Percentiles rank a stretch among this genome's conserved stretches.
phyloP scores from a whole-genome alignment of 345 rosid species.

The Salix purpurea region DNA sequence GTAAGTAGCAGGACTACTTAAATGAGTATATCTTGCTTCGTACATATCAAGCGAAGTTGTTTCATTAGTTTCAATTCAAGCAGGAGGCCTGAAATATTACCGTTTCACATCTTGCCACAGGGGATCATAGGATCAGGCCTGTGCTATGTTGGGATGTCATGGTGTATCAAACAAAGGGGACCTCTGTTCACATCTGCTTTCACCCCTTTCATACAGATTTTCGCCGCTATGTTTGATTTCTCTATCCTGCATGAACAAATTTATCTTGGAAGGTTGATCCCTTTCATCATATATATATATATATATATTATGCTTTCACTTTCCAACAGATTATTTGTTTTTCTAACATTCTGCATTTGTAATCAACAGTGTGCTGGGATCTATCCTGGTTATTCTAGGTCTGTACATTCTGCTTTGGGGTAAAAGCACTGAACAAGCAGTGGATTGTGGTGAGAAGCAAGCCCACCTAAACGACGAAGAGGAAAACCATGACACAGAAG shows the following conservation, averaged over 20 bases:
- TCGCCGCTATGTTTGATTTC: slow-evolving; percentile 24
- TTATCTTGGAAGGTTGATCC: slow-evolving; percentile 22
- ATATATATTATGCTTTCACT: neutral
- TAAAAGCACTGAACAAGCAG: slow-evolving; percentile 53
- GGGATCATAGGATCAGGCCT: slow-evolving; percentile 28
- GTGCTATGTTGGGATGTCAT: slow-evolving; percentile 28
- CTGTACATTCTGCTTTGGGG: slow-evolving; percentile 78
- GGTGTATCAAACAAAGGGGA: slow-evolving; percentile 31
- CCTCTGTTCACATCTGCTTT: slow-evolving; percentile 31
- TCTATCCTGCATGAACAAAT: slow-evolving; percentile 24
- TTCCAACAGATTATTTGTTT: neutral
- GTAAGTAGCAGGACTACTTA: neutral
- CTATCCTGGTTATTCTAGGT: slow-evolving; percentile 53
- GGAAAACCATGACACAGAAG: neutral
- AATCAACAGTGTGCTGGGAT: slow-evolving; percentile 59
- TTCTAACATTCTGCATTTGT: neutral
- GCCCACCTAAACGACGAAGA: slow-evolving; percentile 21
- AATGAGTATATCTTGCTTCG: neutral
- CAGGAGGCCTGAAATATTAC: neutral
- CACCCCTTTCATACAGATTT: slow-evolving; percentile 28
- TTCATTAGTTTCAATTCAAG: neutral
- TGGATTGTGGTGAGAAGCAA: slow-evolving; percentile 30
- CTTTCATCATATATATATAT: neutral
- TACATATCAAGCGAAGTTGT: neutral
- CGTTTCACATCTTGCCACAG: slow-evolving; percentile 2